phyloP scores from a whole-genome alignment of 768 basidiomycete genomes.

The Gymnopilus dilepis region DNA sequence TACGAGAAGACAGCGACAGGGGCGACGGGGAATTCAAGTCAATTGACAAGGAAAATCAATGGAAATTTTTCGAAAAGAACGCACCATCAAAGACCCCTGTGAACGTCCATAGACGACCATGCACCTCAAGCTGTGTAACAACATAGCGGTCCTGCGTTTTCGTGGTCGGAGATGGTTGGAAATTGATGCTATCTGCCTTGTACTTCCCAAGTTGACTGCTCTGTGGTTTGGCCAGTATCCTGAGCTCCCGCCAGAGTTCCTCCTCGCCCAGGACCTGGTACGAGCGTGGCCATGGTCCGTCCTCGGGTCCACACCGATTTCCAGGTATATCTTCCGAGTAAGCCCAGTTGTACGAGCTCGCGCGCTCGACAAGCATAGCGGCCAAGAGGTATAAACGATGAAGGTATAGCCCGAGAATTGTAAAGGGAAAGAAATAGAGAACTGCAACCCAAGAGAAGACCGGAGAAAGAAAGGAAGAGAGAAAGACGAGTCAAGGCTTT shows the following conservation, averaged over 20 bases:
- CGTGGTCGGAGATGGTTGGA: conserved; percentile 62
- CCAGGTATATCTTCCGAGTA: conserved; percentile 68
- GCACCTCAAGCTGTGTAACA: conserved; percentile 59
- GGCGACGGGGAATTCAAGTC: conserved; percentile 11
- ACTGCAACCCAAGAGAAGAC: conserved; percentile 1
- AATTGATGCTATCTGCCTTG: conserved; percentile 64
- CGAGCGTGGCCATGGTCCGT: conserved; percentile 67
- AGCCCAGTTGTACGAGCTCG: conserved; percentile 45
- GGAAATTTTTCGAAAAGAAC: conserved; percentile 25
- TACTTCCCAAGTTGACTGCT: conserved; percentile 44
- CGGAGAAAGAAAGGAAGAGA: conserved; percentile 8
- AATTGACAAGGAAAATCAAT: background rate
- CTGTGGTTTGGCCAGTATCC: conserved; percentile 56
- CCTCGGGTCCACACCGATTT: conserved; percentile 64
- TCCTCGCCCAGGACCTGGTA: conserved; percentile 55
- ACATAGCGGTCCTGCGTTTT: conserved; percentile 70
- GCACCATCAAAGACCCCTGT: conserved; percentile 75
- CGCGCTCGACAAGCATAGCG: conserved; percentile 44
- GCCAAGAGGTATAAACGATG: conserved; percentile 27
- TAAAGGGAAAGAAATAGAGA: conserved; percentile 12
- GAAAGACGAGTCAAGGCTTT: conserved; percentile 6
- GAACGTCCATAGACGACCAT: conserved; percentile 63
- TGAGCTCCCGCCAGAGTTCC: conserved; percentile 60
- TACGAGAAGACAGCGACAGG: conserved; percentile 15
- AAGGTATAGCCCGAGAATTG: conserved; percentile 20